These are phyloP conservation scores for Senecio squalidus DNA, from an alignment of 140 eudicot genomes.

Conservation along the genomic window DNA sequence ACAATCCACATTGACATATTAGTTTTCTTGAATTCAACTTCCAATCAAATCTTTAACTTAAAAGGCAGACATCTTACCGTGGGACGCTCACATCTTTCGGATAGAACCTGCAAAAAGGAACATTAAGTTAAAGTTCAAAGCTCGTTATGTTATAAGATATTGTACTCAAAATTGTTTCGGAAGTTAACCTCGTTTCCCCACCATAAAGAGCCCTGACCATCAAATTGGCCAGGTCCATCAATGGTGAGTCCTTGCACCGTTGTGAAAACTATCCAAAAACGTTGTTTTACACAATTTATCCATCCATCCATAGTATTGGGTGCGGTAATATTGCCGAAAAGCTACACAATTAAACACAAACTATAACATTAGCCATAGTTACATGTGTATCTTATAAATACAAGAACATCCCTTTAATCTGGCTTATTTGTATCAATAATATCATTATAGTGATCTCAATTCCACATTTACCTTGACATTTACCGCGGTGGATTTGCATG, in stretches of 20 bases:
- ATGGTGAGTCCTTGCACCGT: conserved; percentile 16
- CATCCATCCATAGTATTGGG: conserved; percentile 21
- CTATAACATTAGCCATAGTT: neutral
- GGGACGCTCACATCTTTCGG: neutral
- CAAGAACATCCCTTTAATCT: no score
- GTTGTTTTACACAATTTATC: conserved; percentile 4
- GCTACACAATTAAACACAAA: conserved; percentile 1
- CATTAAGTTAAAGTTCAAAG: neutral
- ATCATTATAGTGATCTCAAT: neutral
- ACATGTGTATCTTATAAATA: no score
- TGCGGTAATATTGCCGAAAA: conserved; percentile 22
- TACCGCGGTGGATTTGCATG: conserved; percentile 9
- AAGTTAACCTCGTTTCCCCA: conserved; percentile 14
- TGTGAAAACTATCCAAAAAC: conserved; percentile 9
- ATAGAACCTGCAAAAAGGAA: conserved; percentile 2
- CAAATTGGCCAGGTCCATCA: conserved; percentile 26
- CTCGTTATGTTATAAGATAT: neutral
- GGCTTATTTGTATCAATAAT: no score
- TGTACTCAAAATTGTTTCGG: neutral
- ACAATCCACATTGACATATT: neutral
- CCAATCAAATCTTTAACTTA: neutral
- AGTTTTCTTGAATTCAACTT: neutral
- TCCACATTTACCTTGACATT: conserved; percentile 7
- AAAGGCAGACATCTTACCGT: conserved; percentile 7
- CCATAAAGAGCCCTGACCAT: conserved; percentile 30